phyloP scores from a whole-genome alignment of 169 alveolate species.

The Cryptosporidium xiaoi region DNA sequence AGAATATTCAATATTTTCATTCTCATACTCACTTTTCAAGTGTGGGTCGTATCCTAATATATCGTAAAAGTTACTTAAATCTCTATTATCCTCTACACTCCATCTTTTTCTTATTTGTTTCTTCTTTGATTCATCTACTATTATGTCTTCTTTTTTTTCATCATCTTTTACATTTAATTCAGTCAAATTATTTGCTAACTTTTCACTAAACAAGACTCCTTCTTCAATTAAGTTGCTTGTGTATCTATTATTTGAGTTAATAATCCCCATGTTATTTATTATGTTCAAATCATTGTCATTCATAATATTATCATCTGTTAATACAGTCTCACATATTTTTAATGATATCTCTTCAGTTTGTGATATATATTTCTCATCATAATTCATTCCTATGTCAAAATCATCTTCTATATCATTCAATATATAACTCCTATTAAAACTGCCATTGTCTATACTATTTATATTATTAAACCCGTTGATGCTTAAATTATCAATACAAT shows the following conservation, averaged over 20 bases:
- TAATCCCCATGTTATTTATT: too few species aligned
- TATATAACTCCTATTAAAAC: too few species aligned
- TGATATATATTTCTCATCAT: slow-evolving; percentile 7
- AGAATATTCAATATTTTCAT: neutral
- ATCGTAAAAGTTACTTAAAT: neutral
- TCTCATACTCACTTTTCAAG: neutral
- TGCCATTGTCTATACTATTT: neutral
- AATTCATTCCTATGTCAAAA: neutral
- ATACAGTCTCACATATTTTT: slow-evolving; percentile 2
- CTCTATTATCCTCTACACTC: slow-evolving; percentile 43
- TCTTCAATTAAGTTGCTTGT: neutral
- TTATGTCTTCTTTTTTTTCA: neutral
- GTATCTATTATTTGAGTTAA: neutral
- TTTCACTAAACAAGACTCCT: neutral
- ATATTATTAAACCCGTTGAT: too few species aligned
- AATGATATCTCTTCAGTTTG: neutral
- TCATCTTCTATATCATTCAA: neutral
- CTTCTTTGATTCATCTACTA: neutral
- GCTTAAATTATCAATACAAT: too few species aligned
- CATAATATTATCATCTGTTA: neutral
- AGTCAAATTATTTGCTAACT: neutral
- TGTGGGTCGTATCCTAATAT: slow-evolving; percentile 42
- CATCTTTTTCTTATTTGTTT: slow-evolving; percentile 40
- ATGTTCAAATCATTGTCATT: neutral
- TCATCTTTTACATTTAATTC: neutral